A percentile compares a stretch with the other conserved stretches of the same genome.
Evolutionary conservation across 2,329 filamentous ascomycete species (phyloP).

Genomic region (Ophiostoma sp.): DNA sequence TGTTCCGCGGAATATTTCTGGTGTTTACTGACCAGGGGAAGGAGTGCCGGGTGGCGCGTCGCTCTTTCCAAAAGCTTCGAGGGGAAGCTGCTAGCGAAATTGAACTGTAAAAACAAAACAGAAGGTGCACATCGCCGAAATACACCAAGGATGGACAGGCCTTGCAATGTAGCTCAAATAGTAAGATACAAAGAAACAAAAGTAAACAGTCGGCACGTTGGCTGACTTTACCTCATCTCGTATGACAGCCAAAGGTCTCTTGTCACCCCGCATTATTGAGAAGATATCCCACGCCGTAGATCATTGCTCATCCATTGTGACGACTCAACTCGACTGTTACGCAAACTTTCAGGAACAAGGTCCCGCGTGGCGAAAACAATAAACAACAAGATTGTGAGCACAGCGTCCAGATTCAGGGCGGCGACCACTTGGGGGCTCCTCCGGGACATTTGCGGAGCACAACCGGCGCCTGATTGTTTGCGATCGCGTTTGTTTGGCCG

Average conservation of each 20-base stretch:
- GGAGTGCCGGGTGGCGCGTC: background rate
- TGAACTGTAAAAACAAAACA: background rate
- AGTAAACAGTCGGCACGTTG: no score
- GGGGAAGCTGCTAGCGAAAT: background rate
- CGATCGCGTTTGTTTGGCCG: background rate
- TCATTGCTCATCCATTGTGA: background rate
- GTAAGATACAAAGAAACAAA: background rate
- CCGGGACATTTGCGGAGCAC: background rate
- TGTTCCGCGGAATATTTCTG: background rate
- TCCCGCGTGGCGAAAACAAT: background rate
- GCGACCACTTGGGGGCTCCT: background rate
- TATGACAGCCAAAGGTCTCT: background rate
- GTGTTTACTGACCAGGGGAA: background rate
- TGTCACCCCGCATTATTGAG: background rate
- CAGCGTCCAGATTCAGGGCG: background rate
- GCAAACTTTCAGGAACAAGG: background rate
- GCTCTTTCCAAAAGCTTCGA: background rate
- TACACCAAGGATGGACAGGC: background rate
- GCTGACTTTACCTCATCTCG: background rate
- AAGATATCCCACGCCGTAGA: background rate
- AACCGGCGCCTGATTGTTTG: no score
- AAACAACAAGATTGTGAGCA: conserved; percentile 6
- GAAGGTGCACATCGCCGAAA: conserved; percentile 10
- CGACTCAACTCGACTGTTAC: background rate
- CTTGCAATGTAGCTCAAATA: background rate